Conservation (phyloP, 2,329 filamentous ascomycete genomes). For the Penicillium sp. region DNA sequence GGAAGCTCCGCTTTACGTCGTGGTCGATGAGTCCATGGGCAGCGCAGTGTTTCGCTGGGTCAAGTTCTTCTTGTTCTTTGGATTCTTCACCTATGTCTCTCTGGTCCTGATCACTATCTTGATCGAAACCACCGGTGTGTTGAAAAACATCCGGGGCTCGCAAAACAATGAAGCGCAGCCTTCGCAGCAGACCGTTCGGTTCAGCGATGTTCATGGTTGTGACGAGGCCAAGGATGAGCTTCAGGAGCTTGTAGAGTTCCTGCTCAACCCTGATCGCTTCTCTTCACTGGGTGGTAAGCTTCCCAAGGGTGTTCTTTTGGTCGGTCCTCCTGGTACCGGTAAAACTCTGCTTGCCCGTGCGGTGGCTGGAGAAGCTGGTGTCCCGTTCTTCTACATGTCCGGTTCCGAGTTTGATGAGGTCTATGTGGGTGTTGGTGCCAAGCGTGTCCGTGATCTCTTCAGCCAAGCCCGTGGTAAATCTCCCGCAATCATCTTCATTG, state of each 20-base stretch:
- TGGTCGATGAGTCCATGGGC: conserved; percentile 86
- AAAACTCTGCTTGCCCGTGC: conserved; percentile 95
- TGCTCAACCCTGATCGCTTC: conserved; percentile 91
- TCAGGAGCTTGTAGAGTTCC: conserved; percentile 93
- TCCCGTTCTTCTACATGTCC: conserved; percentile 99
- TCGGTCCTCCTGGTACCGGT: conserved; percentile 94
- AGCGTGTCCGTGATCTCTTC: conserved; percentile 95
- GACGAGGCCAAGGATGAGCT: conserved; percentile 98
- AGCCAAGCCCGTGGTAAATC: conserved; percentile 78
- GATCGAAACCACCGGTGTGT: conserved; percentile 74
- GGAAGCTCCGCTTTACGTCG: conserved; percentile 86
- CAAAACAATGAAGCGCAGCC: conserved; percentile 84
- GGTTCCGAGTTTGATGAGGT: conserved; percentile 98
- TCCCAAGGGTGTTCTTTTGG: conserved; percentile 91
- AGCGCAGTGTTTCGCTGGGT: conserved; percentile 85
- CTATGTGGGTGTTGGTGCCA: conserved; percentile 94
- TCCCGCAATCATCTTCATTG: conserved; percentile 92
- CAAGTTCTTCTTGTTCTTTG: conserved; percentile 80
- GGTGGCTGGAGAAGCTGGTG: conserved; percentile 93
- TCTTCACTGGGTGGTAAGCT: conserved; percentile 92
- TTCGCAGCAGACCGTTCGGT: conserved; percentile 87
- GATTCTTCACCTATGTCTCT: conserved; percentile 74
- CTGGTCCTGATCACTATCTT: conserved; percentile 78
- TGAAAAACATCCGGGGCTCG: conserved; percentile 73
- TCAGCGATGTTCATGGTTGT: conserved; percentile 92